phyloP scores from a whole-genome alignment of 345 rosid species.

The Rhizophora apiculata region DNA sequence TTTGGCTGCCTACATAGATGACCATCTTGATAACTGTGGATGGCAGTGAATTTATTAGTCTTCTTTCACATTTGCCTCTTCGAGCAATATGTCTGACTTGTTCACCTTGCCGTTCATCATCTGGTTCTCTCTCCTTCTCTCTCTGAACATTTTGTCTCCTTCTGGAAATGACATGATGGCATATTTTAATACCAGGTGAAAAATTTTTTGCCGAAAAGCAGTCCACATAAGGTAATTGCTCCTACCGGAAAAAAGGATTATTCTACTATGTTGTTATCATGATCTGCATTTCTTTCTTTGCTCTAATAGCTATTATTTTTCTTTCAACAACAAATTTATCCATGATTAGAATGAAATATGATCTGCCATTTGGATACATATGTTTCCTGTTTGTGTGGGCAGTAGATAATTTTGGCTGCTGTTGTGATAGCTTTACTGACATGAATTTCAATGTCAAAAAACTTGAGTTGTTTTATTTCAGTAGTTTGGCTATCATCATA shows the following conservation, averaged over 20 bases:
- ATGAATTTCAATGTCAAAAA: no score
- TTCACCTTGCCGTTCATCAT: neutral
- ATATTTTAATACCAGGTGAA: constrained; percentile 39
- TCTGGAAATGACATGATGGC: constrained; percentile 19
- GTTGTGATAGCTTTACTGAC: no score
- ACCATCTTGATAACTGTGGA: neutral
- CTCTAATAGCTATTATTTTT: constrained; percentile 9
- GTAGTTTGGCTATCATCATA: no score
- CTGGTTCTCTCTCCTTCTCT: constrained; percentile 1
- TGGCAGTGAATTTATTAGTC: neutral
- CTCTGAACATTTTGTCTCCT: neutral
- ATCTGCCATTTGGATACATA: neutral
- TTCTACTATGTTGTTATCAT: neutral
- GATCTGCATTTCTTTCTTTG: constrained; percentile 6
- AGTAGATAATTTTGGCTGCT: neutral
- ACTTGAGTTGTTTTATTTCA: no score
- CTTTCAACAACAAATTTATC: neutral
- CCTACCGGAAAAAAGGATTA: neutral
- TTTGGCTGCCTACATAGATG: neutral
- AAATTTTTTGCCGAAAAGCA: constrained; percentile 47
- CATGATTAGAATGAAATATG: neutral
- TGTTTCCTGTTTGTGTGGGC: neutral
- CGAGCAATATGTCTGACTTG: no score
- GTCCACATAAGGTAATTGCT: constrained; percentile 59
- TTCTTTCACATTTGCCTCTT: no score